Conservation (phyloP, 768 basidiomycete species). For the Mycena olivaceomarginata region DNA sequence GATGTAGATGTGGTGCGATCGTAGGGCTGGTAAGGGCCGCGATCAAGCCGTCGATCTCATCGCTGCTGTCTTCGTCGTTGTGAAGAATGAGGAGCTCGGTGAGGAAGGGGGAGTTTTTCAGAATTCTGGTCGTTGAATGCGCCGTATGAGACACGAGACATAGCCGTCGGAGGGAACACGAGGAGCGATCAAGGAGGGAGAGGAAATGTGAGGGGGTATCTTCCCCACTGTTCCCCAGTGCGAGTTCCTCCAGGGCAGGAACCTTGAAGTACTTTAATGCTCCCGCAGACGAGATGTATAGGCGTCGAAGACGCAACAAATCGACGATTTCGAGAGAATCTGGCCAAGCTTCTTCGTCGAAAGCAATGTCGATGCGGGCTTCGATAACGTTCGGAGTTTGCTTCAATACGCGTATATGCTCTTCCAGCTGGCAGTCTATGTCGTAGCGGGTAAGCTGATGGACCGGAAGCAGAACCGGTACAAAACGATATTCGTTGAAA, state of each 20-base stretch:
- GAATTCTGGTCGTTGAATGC: no score
- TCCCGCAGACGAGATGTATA: not conserved
- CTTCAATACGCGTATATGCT: not conserved
- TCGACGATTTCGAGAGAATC: not conserved
- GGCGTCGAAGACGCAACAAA: not conserved
- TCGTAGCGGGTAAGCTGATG: slow-evolving; percentile 19
- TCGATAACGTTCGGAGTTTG: slow-evolving; percentile 15
- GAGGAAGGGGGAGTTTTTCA: no score
- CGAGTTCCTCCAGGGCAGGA: not conserved
- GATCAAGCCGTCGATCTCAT: no score
- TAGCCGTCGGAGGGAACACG: not conserved
- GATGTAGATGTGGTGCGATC: not conserved
- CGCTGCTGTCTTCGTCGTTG: no score
- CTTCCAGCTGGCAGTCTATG: not conserved
- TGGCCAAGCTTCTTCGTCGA: not conserved
- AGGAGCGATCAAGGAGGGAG: not conserved
- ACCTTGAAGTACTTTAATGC: not conserved
- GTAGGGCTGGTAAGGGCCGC: not conserved
- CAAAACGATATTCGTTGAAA: no score
- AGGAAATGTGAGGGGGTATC: not conserved
- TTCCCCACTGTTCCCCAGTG: not conserved
- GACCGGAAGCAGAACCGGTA: not conserved
- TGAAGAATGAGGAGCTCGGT: no score
- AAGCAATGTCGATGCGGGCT: not conserved
- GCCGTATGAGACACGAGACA: no score